Evolutionary conservation across 306 rosid genomes (phyloP).

Genomic region (Rosa chinensis): DNA sequence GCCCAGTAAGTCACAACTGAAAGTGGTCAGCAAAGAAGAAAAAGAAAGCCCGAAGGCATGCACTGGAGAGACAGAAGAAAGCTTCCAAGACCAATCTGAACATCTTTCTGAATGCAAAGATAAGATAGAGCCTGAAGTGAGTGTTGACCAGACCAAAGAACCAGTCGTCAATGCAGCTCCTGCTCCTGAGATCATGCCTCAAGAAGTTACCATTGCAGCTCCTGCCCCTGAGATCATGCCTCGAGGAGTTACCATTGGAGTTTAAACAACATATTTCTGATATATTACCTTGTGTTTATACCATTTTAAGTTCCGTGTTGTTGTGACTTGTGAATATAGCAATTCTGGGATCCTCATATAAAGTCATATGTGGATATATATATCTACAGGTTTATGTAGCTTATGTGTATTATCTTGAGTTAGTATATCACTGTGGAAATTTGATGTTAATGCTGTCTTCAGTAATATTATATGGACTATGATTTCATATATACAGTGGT

Average conservation of each 20-base stretch:
- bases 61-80: constrained; percentile 34
- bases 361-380: constrained; percentile 7
- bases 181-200: constrained; percentile 51
- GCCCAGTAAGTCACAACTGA: constrained; percentile 26
- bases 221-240: constrained; percentile 53
- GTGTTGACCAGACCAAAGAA: constrained; percentile 31
- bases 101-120: constrained; percentile 32
- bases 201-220: constrained; percentile 45
- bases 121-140: constrained; percentile 28
- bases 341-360: constrained; percentile 19
- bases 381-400: constrained; percentile 24
- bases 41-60: constrained; percentile 36
- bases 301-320: constrained; percentile 13
- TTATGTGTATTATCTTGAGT: background rate
- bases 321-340: constrained; percentile 55
- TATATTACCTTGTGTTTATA: constrained; percentile 21
- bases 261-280: constrained; percentile 37
- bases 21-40: constrained; percentile 27
- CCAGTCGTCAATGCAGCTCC: constrained; percentile 27
- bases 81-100: constrained; percentile 26
- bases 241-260: constrained; percentile 63
- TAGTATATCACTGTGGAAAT: background rate
- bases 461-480: background rate
- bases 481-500: background rate
- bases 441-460: constrained; percentile 2